Evolutionary conservation across 768 basidiomycete genomes (phyloP).

Genomic region (Infundibulicybe gibba): DNA sequence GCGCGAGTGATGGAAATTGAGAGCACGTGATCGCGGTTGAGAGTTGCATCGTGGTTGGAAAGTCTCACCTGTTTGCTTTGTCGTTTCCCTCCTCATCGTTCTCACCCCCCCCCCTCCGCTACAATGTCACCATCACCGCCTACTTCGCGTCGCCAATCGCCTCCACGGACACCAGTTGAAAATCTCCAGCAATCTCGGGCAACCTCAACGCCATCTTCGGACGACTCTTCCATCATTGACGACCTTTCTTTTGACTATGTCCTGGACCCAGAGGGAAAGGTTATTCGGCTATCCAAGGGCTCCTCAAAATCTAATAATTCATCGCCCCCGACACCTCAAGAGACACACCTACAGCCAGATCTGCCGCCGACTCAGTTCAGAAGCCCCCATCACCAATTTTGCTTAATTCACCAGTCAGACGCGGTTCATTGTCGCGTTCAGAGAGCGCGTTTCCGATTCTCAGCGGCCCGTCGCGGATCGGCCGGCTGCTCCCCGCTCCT

Average conservation of each 20-base stretch:
- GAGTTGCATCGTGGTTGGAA: neutral
- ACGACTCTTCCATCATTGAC: conserved; percentile 57
- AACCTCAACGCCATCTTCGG: conserved; percentile 38
- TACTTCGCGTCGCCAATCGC: conserved; percentile 17
- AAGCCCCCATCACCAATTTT: conserved; percentile 30
- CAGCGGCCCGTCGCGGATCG: conserved; percentile 20
- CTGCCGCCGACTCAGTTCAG: conserved; percentile 27
- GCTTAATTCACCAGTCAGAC: conserved; percentile 33
- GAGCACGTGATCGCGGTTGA: neutral
- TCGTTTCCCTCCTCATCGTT: too few species aligned
- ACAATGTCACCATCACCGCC: too few species aligned
- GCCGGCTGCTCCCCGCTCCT: conserved; percentile 17
- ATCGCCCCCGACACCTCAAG: conserved; percentile 43
- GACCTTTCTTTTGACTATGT: conserved; percentile 69
- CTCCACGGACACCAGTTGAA: conserved; percentile 37
- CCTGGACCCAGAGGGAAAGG: conserved; percentile 50
- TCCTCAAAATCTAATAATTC: conserved; percentile 40
- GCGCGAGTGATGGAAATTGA: neutral
- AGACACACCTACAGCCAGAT: conserved; percentile 35
- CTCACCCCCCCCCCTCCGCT: too few species aligned
- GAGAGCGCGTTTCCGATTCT: conserved; percentile 58
- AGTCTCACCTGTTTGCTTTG: too few species aligned
- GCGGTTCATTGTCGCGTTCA: conserved; percentile 59
- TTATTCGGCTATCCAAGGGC: conserved; percentile 54
- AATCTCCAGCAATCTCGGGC: conserved; percentile 23